phyloP scores from a whole-genome alignment of 1,139 yeast genomes.

The Hansenula sp. region DNA sequence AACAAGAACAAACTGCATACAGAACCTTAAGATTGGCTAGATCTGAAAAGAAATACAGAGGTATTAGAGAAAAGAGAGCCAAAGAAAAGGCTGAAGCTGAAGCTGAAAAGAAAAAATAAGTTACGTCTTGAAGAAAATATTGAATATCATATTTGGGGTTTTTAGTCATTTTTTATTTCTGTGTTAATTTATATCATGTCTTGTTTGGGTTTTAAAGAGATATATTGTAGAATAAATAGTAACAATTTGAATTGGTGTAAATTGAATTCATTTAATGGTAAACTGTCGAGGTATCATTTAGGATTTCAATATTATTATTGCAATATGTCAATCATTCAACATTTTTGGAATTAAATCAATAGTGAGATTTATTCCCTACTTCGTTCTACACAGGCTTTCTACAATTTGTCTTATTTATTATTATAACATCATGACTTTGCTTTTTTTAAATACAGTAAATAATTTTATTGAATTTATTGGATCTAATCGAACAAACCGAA shows the following conservation, averaged over 20 bases:
- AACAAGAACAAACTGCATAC: slow-evolving; percentile 89
- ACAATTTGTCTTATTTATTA: no score
- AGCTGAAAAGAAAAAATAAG: slow-evolving; percentile 89
- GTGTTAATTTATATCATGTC: slow-evolving; percentile 1
- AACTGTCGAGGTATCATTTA: no score
- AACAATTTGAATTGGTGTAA: no score
- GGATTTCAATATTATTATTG: no score
- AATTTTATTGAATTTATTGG: slow-evolving; percentile 11
- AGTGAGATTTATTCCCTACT: no score
- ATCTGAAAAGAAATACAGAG: slow-evolving; percentile 86
- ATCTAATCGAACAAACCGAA: slow-evolving; percentile 65
- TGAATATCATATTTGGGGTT: not conserved
- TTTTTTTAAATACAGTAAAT: slow-evolving; percentile 7
- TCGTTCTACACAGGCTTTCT: no score
- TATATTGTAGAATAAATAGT: not conserved
- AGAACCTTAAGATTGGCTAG: slow-evolving; percentile 92
- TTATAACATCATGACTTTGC: slow-evolving; percentile 1
- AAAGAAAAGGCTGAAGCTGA: slow-evolving; percentile 97
- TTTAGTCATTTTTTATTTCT: not conserved
- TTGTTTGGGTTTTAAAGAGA: not conserved
- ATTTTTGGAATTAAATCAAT: no score
- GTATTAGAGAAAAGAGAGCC: slow-evolving; percentile 96
- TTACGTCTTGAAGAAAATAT: not conserved
- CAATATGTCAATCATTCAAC: no score
- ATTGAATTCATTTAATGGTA: no score